phyloP scores from a whole-genome alignment of 106 monocot species.

The Dendrobium catenatum region DNA sequence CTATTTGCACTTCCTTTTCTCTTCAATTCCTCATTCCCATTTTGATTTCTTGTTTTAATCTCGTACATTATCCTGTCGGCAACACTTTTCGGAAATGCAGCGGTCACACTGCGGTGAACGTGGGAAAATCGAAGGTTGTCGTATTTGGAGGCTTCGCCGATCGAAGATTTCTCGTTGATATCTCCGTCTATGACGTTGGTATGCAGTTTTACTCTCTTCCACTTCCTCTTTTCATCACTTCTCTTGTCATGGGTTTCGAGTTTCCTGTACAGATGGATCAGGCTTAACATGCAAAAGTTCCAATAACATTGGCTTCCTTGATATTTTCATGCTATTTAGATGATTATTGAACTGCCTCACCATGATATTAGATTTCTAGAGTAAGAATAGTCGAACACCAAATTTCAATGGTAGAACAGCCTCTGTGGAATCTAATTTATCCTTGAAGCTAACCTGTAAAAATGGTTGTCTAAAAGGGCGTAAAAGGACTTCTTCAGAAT shows the following conservation, averaged over 20 bases:
- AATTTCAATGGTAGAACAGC: not conserved
- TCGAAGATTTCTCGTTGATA: slow-evolving; percentile 60
- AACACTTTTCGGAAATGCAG: slow-evolving; percentile 30
- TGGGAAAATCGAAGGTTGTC: slow-evolving; percentile 84
- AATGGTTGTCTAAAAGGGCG: too few species aligned
- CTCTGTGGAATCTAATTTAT: too few species aligned
- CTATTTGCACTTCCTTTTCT: not conserved
- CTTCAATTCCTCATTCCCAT: not conserved
- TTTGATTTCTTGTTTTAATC: not conserved
- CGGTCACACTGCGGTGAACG: slow-evolving; percentile 78
- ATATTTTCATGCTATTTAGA: not conserved
- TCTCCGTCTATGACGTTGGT: slow-evolving; percentile 79
- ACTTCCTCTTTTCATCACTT: not conserved
- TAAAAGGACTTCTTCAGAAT: not conserved
- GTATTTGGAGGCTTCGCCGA: slow-evolving; percentile 87
- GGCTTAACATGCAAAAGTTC: not conserved
- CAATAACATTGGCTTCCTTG: not conserved
- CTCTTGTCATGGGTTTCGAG: not conserved
- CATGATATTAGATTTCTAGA: not conserved
- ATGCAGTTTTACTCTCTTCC: not conserved
- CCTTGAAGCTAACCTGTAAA: too few species aligned
- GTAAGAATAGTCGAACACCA: not conserved
- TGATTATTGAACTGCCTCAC: not conserved
- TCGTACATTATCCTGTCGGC: not conserved
- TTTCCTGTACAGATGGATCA: not conserved